Conservation (phyloP, 352 stramenopile genomes). For the Peronospora farinosa region DNA sequence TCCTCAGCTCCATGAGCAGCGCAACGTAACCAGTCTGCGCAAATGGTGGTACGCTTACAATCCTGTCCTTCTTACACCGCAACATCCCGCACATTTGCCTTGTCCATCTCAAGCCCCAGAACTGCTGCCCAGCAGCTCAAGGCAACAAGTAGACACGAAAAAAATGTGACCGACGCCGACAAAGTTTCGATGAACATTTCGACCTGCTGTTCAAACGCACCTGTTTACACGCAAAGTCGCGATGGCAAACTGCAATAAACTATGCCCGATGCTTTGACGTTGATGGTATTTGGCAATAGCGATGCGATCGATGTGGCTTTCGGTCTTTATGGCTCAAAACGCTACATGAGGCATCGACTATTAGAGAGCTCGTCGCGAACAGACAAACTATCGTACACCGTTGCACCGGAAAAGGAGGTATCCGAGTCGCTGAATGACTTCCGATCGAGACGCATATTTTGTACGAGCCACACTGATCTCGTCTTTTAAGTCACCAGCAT, state of each 20-base stretch:
- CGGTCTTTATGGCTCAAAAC: slow-evolving; percentile 14
- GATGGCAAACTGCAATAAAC: slow-evolving; percentile 33
- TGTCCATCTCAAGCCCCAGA: slow-evolving; percentile 30
- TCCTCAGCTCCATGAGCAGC: slow-evolving; percentile 32
- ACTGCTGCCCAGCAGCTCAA: slow-evolving; percentile 11
- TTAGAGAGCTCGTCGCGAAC: no score
- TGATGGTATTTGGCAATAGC: slow-evolving; percentile 30
- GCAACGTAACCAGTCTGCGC: slow-evolving; percentile 41
- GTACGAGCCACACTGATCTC: no score
- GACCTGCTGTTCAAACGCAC: slow-evolving; percentile 8
- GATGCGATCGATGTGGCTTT: slow-evolving; percentile 42
- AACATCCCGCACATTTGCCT: slow-evolving; percentile 28
- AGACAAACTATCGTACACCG: slow-evolving; percentile 23
- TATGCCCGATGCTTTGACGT: slow-evolving; percentile 30
- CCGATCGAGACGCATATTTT: no score
- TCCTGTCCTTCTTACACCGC: slow-evolving; percentile 38
- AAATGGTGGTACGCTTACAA: slow-evolving; percentile 23
- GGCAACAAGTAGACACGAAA: not conserved
- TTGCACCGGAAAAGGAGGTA: slow-evolving; percentile 44
- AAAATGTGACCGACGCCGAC: slow-evolving; percentile 1
- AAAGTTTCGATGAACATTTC: not conserved
- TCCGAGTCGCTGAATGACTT: no score
- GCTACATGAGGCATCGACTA: not conserved
- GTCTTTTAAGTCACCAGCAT: no score
- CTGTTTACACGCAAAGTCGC: slow-evolving; percentile 22